Percentiles rank a stretch among this genome's conserved stretches.
phyloP scores from a whole-genome alignment of 768 basidiomycete genomes.

The Galerina sulciceps region DNA sequence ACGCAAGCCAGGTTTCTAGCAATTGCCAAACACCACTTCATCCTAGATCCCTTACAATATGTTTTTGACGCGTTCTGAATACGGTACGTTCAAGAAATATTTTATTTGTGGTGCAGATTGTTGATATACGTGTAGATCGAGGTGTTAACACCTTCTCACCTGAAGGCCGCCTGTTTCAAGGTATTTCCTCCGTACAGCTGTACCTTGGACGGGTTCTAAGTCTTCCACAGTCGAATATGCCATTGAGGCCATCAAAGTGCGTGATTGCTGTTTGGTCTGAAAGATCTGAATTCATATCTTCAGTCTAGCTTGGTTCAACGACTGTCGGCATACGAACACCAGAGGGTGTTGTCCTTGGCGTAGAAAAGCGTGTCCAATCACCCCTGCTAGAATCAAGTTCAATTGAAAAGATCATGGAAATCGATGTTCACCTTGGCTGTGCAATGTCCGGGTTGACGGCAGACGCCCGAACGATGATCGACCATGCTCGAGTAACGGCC shows the following conservation, averaged over 20 bases:
- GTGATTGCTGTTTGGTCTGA: background rate
- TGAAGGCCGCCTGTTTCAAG: constrained; percentile 98
- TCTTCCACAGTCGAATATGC: constrained; percentile 88
- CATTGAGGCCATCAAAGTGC: constrained; percentile 97
- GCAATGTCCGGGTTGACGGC: constrained; percentile 98
- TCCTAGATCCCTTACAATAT: constrained; percentile 45
- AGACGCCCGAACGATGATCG: constrained; percentile 99
- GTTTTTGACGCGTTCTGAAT: constrained; percentile 96
- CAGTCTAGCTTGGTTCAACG: constrained; percentile 90
- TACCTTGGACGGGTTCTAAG: constrained; percentile 19
- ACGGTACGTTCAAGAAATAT: constrained; percentile 52
- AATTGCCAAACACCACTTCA: constrained; percentile 25
- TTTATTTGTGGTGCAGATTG: background rate
- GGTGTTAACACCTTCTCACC: constrained; percentile 99
- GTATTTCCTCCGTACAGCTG: constrained; percentile 43
- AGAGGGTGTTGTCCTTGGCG: constrained; percentile 89
- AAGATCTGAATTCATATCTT: background rate
- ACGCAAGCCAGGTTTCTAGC: constrained; percentile 33
- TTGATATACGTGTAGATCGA: constrained; percentile 62
- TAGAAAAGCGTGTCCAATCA: constrained; percentile 98
- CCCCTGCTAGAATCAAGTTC: constrained; percentile 93
- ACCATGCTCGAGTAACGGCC: constrained; percentile 96
- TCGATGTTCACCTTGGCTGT: constrained; percentile 93
- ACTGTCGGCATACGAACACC: constrained; percentile 94
- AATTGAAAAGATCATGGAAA: constrained; percentile 99